Evolutionary conservation across 225 moss, liverwort and hornwort species (phyloP).

Genomic region (Antitrichia curtipendula): DNA sequence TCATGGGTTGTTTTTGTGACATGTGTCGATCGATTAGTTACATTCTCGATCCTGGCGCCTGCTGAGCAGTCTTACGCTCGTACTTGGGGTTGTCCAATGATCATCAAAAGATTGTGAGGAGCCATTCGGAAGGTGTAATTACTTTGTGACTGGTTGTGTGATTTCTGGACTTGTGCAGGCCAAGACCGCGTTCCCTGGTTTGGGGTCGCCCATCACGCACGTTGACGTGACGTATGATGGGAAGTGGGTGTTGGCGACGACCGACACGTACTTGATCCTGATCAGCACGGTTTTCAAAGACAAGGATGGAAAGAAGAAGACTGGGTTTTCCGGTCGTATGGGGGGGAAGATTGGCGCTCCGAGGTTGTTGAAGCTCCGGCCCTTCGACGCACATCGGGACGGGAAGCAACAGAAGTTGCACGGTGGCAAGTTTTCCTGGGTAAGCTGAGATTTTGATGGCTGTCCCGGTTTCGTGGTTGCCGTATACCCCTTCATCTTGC

Average conservation of each 20-base stretch:
- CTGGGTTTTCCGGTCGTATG: constrained; percentile 72
- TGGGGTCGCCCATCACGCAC: constrained; percentile 84
- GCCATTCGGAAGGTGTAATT: neutral
- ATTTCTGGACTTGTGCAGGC: constrained; percentile 25
- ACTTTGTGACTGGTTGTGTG: neutral
- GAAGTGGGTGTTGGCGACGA: constrained; percentile 92
- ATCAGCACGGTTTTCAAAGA: constrained; percentile 85
- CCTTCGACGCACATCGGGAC: constrained; percentile 56
- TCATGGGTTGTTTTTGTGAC: neutral
- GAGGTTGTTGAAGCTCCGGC: constrained; percentile 70
- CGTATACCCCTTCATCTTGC: neutral
- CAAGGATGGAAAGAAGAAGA: constrained; percentile 71
- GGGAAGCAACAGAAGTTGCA: constrained; percentile 57
- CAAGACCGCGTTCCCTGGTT: constrained; percentile 83
- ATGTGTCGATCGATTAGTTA: neutral
- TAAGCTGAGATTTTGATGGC: neutral
- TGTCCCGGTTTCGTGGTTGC: neutral
- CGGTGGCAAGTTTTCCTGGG: constrained; percentile 93
- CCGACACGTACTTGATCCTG: constrained; percentile 83
- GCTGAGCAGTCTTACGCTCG: neutral
- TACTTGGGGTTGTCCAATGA: neutral
- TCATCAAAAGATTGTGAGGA: neutral
- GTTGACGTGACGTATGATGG: constrained; percentile 92
- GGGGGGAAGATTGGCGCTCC: constrained; percentile 69
- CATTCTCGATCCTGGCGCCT: neutral